Percentiles rank a stretch among this genome's conserved stretches.
These are phyloP conservation scores for Taphrina pruni DNA, from an alignment of 1,139 yeast genomes.

Conservation along the genomic window DNA sequence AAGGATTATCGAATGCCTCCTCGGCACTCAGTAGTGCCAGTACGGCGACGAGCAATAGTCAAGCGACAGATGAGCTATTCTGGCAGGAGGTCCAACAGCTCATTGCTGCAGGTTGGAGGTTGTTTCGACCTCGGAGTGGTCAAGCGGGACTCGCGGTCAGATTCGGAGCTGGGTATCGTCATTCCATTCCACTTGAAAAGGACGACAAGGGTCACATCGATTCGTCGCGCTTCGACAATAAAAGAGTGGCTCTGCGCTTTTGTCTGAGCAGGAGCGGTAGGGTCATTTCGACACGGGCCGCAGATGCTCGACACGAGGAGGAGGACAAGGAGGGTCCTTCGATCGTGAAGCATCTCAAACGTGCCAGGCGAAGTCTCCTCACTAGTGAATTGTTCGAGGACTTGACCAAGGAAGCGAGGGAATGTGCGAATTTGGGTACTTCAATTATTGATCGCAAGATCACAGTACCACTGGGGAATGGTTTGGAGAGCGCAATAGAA, in stretches of 20 bases:
- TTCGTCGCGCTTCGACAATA: slow-evolving; percentile 15
- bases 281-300: not conserved
- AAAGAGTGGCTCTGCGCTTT: not conserved
- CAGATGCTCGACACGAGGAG: slow-evolving; percentile 4
- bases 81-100: slow-evolving; percentile 23
- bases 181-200: slow-evolving; percentile 10
- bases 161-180: slow-evolving; percentile 24
- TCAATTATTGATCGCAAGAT: slow-evolving; percentile 1
- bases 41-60: slow-evolving; percentile 3
- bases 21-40: slow-evolving; percentile 47
- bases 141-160: slow-evolving; percentile 17
- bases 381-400: not conserved
- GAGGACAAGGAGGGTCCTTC: slow-evolving; percentile 5
- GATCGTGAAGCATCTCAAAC: not conserved
- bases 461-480: slow-evolving; percentile 9
- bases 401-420: slow-evolving; percentile 17
- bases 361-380: slow-evolving; percentile 1
- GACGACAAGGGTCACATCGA: slow-evolving; percentile 26
- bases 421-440: slow-evolving; percentile 12
- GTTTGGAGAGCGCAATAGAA: slow-evolving; percentile 6
- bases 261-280: slow-evolving; percentile 2
- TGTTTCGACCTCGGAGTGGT: slow-evolving; percentile 16
- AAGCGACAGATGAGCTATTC: slow-evolving; percentile 14
- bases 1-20: slow-evolving; percentile 67
- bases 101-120: slow-evolving; percentile 15